Evolutionary conservation across 2,329 filamentous ascomycete genomes (phyloP).

Genomic region (Aureobasidium sp.): DNA sequence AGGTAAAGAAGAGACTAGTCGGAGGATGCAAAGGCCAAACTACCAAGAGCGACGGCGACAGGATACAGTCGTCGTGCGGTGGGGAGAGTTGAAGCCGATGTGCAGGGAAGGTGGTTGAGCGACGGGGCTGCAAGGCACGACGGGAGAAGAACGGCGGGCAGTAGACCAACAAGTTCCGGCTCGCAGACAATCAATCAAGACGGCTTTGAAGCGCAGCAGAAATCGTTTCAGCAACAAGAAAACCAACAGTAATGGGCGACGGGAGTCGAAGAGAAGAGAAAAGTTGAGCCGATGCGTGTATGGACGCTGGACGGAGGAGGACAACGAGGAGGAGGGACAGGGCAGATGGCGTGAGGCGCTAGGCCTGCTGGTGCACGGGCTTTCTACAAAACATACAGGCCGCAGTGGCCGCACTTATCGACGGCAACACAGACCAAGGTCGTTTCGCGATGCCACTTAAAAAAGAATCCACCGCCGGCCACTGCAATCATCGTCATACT

Average conservation of each 20-base stretch:
- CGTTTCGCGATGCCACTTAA: constrained; percentile 8
- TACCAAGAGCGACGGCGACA: neutral
- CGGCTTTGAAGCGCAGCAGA: neutral
- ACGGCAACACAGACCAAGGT: constrained; percentile 2
- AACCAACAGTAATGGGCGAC: constrained; percentile 4
- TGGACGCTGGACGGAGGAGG: constrained; percentile 1
- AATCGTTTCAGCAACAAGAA: neutral
- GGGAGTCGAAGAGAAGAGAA: constrained; percentile 4
- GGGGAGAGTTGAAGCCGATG: neutral
- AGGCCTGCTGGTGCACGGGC: neutral
- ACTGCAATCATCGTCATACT: constrained; percentile 11
- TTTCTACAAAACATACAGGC: neutral
- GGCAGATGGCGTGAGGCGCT: constrained; percentile 3
- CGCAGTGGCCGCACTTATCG: neutral
- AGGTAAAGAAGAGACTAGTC: neutral
- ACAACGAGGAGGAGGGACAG: constrained; percentile 6
- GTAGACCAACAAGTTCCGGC: neutral
- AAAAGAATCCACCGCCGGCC: constrained; percentile 6
- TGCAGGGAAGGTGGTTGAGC: constrained; percentile 4
- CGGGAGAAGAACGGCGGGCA: neutral
- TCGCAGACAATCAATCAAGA: constrained; percentile 10
- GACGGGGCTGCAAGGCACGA: neutral
- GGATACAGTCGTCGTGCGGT: neutral
- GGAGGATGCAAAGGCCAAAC: neutral
- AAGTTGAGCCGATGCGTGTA: neutral